A percentile compares a stretch with the other conserved stretches of the same genome.
phyloP scores from a whole-genome alignment of 768 basidiomycete species.

The Auricularia sp. region DNA sequence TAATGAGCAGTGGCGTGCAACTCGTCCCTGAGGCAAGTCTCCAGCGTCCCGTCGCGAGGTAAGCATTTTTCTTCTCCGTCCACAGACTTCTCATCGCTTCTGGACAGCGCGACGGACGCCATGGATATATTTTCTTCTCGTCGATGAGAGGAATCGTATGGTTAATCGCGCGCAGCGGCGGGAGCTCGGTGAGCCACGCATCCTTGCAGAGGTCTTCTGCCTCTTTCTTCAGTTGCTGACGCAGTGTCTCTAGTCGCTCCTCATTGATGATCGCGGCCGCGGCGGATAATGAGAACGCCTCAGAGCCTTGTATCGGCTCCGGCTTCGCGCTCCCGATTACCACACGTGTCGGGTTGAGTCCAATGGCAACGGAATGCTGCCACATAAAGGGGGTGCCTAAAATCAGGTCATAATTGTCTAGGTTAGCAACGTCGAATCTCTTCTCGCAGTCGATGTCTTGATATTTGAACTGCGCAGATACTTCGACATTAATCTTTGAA shows the following conservation, averaged over 20 bases:
- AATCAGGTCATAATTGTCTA: constrained; percentile 28
- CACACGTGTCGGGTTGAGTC: constrained; percentile 18
- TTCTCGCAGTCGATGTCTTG: constrained; percentile 1
- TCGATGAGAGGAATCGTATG: constrained; percentile 28
- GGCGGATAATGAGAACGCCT: background rate
- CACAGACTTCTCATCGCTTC: constrained; percentile 20
- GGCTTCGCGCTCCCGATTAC: constrained; percentile 8
- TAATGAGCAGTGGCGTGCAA: constrained; percentile 24
- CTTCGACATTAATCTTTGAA: constrained; percentile 2
- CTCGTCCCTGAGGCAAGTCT: constrained; percentile 18
- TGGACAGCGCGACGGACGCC: constrained; percentile 27
- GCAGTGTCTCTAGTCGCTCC: background rate
- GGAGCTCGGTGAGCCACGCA: constrained; percentile 21
- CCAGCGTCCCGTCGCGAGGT: constrained; percentile 24
- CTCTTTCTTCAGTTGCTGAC: constrained; percentile 15
- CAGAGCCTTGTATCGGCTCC: background rate
- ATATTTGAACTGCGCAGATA: constrained; percentile 4
- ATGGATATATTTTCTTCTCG: constrained; percentile 22
- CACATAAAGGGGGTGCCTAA: constrained; percentile 28
- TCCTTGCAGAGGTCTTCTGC: constrained; percentile 18
- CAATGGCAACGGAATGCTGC: constrained; percentile 19
- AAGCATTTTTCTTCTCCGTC: constrained; percentile 23
- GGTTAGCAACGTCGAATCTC: constrained; percentile 24
- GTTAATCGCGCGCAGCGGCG: constrained; percentile 25
- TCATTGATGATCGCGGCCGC: background rate